A percentile compares a stretch with the other conserved stretches of the same genome.
phyloP scores from a whole-genome alignment of 768 basidiomycete genomes.

The Boletus subparvulus region DNA sequence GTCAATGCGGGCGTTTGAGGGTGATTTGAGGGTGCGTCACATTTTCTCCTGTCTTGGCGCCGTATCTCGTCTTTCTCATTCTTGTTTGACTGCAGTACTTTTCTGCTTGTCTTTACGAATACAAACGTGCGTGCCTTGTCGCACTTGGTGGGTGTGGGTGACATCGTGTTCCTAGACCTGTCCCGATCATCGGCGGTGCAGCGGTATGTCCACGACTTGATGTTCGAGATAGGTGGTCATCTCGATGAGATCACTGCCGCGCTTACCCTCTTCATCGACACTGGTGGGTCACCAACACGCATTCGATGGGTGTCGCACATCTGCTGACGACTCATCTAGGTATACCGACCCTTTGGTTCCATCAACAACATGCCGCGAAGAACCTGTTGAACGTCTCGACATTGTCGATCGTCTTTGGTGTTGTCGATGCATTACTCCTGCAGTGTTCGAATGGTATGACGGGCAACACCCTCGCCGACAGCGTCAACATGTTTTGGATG shows the following conservation, averaged over 20 bases:
- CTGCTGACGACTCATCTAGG: slow-evolving; percentile 28
- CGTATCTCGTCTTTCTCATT: background rate
- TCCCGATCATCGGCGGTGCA: slow-evolving; percentile 51
- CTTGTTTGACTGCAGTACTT: slow-evolving; percentile 40
- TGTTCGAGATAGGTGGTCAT: slow-evolving; percentile 49
- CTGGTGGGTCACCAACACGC: slow-evolving; percentile 35
- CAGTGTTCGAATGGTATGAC: slow-evolving; percentile 39
- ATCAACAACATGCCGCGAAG: slow-evolving; percentile 47
- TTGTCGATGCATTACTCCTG: slow-evolving; percentile 50
- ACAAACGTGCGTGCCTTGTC: slow-evolving; percentile 36
- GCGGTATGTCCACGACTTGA: slow-evolving; percentile 50
- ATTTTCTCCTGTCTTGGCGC: background rate
- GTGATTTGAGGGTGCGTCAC: slow-evolving; percentile 43
- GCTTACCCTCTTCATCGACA: slow-evolving; percentile 49
- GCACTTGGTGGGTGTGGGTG: background rate
- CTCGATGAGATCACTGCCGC: slow-evolving; percentile 48
- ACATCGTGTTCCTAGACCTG: slow-evolving; percentile 36
- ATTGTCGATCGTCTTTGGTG: slow-evolving; percentile 53
- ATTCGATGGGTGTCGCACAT: background rate
- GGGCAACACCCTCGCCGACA: slow-evolving; percentile 32
- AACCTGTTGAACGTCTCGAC: slow-evolving; percentile 53
- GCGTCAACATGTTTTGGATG: slow-evolving; percentile 55
- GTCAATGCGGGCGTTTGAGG: slow-evolving; percentile 46
- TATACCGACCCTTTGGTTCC: slow-evolving; percentile 52
- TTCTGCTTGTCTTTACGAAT: slow-evolving; percentile 46